Evolutionary conservation across 2,329 filamentous ascomycete genomes (phyloP), one percentile per base, ranked within the genome.

Genomic region (Penicillium decumbens): DNA sequence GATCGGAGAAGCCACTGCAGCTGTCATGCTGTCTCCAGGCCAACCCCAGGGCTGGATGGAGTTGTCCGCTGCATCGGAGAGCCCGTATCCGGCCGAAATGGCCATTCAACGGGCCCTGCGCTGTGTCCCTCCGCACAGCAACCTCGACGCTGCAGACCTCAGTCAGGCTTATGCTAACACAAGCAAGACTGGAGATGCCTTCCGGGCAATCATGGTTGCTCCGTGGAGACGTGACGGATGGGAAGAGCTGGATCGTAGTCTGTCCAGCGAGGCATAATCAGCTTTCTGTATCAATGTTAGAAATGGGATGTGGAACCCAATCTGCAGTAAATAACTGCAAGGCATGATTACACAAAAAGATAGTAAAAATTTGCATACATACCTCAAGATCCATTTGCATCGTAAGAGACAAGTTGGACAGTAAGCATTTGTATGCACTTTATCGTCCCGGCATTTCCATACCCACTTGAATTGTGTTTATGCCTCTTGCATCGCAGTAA

Each of bases 41-140:
- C 79, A 90, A 50, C 83, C 90, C 0, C 81, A 87, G 45, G 88
- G 89, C 0, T 98, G 93, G 93, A 79, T 82, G 37, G 78, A 86
- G 43, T 75, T 97, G 23, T 83, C 87, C 0, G 77, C 82, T 32
- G 68, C 80, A 0, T 79, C 78, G 0, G 80, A 78, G 2, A 72
- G 76, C 37, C 60, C 66, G 4, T 78, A 78, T 57, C 75, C 80
- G 6, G 85, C 88, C 2, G 82, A 88, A 57, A 90, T 95, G 83
- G 88, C 90, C 1, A 75, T 95, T 53, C 79, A 84, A 63, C 88
- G 90, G n/a, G 90, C 91, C 0, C 65, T 80, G 32, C 83, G 84
- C 59, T 83, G 81, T 7, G 82, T 91, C 2, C 87, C 90, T 30
- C 90, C 91, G 0, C 71, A 78, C 43, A 88, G 89, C 0, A 72